Evolutionary conservation across 169 alveolate genomes (phyloP), one percentile per base, ranked within the genome.

Genomic region (Theileria luwenshuni): DNA sequence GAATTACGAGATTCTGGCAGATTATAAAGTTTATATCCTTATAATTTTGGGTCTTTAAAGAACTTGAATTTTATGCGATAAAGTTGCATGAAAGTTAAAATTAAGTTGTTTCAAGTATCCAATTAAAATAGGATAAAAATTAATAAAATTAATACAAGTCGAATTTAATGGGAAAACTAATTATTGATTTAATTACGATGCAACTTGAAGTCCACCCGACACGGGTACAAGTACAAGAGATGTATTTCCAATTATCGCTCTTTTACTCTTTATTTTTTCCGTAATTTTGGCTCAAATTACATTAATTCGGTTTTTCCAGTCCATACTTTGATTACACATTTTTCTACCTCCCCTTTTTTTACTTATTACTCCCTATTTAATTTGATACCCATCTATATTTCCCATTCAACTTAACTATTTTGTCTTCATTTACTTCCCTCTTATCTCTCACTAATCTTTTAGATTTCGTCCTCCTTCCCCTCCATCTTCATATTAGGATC

Each of bases 1-100:
- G 51, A 49, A 49, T 49, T 5, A 49, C 19, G 3, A 49, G 59
- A 8, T 49, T 49, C 19, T 21, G 19, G 23, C 13, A 17, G 51
- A 43, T 43, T 13, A 17, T 43, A 13, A 43, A 17, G 51, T n/a
- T n/a, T n/a, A n/a, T n/a, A n/a, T n/a, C n/a, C n/a, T n/a, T n/a
- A n/a, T n/a, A n/a, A n/a, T n/a, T n/a, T n/a, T n/a, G n/a, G n/a
- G n/a, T n/a, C n/a, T n/a, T n/a, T n/a, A n/a, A n/a, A n/a, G n/a
- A 43, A 13, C 13, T 8, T 10, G 3, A 49, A 49, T 12, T 21
- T 7, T 52, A 56, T 56, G 65, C 65, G 65, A 56, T 56, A 38
- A 38, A 56, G 65, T 56, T 56, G 65, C 65, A 56, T 56, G 65
- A 56, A 56, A 56, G 65, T 10, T 3, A 56, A 56, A 56, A 56